Evolutionary conservation across 306 rosid genomes (phyloP).

Genomic region (Spatholobus suberectus): DNA sequence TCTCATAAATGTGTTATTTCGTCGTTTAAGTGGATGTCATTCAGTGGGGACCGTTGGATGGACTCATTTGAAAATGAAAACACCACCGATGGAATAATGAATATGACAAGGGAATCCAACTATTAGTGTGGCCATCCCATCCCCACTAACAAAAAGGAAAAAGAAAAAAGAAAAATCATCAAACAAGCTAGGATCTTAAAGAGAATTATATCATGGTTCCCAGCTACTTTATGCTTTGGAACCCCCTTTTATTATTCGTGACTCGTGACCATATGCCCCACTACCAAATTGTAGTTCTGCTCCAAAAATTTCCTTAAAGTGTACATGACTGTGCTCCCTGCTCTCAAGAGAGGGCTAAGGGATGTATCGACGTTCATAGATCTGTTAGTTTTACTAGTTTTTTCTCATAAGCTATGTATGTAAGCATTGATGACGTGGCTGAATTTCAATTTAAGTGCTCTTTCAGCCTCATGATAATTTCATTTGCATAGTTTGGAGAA

Average conservation of each 20-base stretch:
- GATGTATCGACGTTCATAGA: not conserved
- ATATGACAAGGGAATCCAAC: slow-evolving; percentile 48
- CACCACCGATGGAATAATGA: slow-evolving; percentile 9
- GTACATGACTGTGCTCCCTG: slow-evolving; percentile 31
- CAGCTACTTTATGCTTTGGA: slow-evolving; percentile 39
- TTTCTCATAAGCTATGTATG: slow-evolving; percentile 8
- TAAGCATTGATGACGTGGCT: not conserved
- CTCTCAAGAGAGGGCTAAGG: not conserved
- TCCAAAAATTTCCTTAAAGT: not conserved
- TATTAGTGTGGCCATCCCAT: slow-evolving; percentile 26
- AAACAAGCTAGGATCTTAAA: slow-evolving; percentile 6
- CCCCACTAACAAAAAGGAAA: slow-evolving; percentile 34
- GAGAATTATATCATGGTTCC: slow-evolving; percentile 35
- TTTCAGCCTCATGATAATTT: not conserved
- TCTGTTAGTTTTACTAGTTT: not conserved
- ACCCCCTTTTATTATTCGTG: slow-evolving; percentile 38
- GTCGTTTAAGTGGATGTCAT: slow-evolving; percentile 49
- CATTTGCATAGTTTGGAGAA: not conserved
- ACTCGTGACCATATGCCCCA: slow-evolving; percentile 41
- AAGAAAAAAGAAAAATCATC: not conserved
- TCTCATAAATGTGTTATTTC: slow-evolving; percentile 45
- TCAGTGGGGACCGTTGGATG: slow-evolving; percentile 38
- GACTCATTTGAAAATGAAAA: slow-evolving; percentile 35
- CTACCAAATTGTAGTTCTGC: not conserved
- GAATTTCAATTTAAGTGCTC: not conserved